Base-by-base conservation (phyloP, 2,329 filamentous ascomycete species). In the Trichoderma sp. region DNA sequence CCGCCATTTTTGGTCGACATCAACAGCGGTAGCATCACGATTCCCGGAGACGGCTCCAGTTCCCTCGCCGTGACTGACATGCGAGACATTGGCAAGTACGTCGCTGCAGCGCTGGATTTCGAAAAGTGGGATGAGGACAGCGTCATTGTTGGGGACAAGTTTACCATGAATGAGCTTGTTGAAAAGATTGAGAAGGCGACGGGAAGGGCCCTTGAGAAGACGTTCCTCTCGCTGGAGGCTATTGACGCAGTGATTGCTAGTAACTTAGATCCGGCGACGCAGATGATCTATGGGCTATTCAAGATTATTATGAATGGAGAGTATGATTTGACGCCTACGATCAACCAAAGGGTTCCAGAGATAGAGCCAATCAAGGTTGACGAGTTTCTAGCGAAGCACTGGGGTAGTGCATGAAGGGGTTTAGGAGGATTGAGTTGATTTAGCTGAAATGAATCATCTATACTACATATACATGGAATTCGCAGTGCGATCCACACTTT, bases 51-150 rank as follows among this genome's bases (percentile, higher is more conserved):
- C 2, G 60, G 67, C 0, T 22, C 37, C 4, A 10, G 34, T 5
- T 34, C 35, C n/a, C 12, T 65, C 2, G 15, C n/a, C 8, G 27
- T 48, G 27, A 65, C 61, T 2, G 35, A 65, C 15, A 45, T 68
- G 50, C 39, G 34, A 10, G 66, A 68, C 17, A 35, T 68, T 13
- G 66, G 66, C 37, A 68, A 50, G 32, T 64, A 56, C 17, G 66
- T 54, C n/a, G 60, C 50, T n/a, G 66, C 59, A 17, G 37, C 57
- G 7, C 59, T 68, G 15, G 66, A 68, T 27, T 63, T 68, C 25
- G 34, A 61, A 19, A 42, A 29, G 13, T 68, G 66, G 66, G 50
- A 54, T 4, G 34, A 35, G 9, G 48, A 68, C 45, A 68, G 57
- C 15, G 13, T 56, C 7, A 48, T 68, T 54, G 66, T 64, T 10